Evolutionary conservation across 1,139 yeast species (phyloP), one percentile per base, ranked within the genome.

Genomic region (Wickerhamiella pararugosa): DNA sequence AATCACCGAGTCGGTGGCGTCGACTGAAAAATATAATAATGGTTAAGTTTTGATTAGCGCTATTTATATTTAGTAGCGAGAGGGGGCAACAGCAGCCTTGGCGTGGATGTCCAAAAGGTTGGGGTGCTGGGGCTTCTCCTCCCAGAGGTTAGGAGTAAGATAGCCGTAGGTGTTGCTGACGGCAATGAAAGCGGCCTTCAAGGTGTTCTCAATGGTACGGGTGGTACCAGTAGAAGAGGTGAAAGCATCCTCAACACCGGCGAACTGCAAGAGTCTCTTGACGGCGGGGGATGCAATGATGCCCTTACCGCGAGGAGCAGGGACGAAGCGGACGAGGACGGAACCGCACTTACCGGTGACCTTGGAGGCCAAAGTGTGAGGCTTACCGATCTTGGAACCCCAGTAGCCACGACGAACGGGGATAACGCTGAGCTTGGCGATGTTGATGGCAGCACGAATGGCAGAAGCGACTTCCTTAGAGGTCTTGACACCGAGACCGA

Each of bases 261-360:
- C 98, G 69, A 90, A 82, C 76, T 87, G 94, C 75, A 92, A 75
- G 72, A 90, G 79, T 75, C 86, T 86, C 82, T 86, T 90, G 69
- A 90, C 97, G 60, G 94, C 95, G 69, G 98, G 98, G 60, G 98
- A 92, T 66, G 99, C 99, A 61, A 90, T 96, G 66, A 90, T 84
- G 80, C 97, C 97, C 69, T 94, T 86, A 87, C 99, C 99, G 79
- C 99, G 92, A 79, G 99, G 98, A 59, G 99, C 99, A 70, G 99
- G 99, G 66, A 90, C 87, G 68, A 90, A 81, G 82, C 97, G 87
- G 59, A 86, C 94, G 53, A 79, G 69, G 65, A 90, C 97, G 70
- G 97, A 87, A 78, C 97, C 97, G 77, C 96, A 87, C 84, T 86
- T 87, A 77, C 97, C 97, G 58, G 97, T 81, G 66, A 87, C 84